These are phyloP conservation scores for Polygonum aviculare DNA, from an alignment of 148 eudicot species.

Conservation along the genomic window DNA sequence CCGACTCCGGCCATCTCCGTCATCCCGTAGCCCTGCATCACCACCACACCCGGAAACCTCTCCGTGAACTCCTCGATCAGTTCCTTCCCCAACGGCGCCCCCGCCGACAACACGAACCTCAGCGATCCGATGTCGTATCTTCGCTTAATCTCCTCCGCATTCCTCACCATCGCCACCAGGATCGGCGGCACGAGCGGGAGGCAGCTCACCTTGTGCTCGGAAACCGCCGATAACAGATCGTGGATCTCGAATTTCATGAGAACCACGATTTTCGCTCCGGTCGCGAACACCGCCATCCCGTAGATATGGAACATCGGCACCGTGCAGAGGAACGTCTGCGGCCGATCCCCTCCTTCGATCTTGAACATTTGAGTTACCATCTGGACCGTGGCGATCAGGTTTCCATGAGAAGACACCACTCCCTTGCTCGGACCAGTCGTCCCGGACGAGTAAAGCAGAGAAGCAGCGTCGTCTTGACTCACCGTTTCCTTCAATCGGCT, in stretches of 20 bases:
- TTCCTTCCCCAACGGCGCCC: slow-evolving; percentile 95
- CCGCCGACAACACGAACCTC: slow-evolving; percentile 50
- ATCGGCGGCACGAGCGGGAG: slow-evolving; percentile 91
- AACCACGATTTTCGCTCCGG: slow-evolving; percentile 56
- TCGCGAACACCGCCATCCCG: slow-evolving; percentile 72
- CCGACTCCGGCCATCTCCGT: slow-evolving; percentile 83
- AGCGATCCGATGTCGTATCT: slow-evolving; percentile 40
- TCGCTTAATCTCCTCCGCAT: slow-evolving; percentile 42
- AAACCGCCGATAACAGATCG: slow-evolving; percentile 55
- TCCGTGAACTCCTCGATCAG: slow-evolving; percentile 48
- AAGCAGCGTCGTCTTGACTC: slow-evolving; percentile 60
- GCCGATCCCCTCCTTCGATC: slow-evolving; percentile 15
- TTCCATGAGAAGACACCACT: slow-evolving; percentile 69
- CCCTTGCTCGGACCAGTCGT: slow-evolving; percentile 95
- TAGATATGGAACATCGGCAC: slow-evolving; percentile 96
- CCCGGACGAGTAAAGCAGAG: slow-evolving; percentile 83
- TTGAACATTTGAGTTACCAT: slow-evolving; percentile 33
- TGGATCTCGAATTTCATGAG: slow-evolving; percentile 73
- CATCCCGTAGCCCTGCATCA: slow-evolving; percentile 83
- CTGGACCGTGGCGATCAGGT: slow-evolving; percentile 75
- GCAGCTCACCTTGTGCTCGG: slow-evolving; percentile 47
- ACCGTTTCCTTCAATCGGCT: slow-evolving; percentile 44
- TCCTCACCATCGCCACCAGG: slow-evolving; percentile 65
- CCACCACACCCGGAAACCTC: slow-evolving; percentile 22
- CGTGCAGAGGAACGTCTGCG: slow-evolving; percentile 52